Evolutionary conservation across 1,284 basidiomycete genomes (phyloP), one percentile per base, ranked within the genome.

Genomic region (Gastroboletus turbinatus): DNA sequence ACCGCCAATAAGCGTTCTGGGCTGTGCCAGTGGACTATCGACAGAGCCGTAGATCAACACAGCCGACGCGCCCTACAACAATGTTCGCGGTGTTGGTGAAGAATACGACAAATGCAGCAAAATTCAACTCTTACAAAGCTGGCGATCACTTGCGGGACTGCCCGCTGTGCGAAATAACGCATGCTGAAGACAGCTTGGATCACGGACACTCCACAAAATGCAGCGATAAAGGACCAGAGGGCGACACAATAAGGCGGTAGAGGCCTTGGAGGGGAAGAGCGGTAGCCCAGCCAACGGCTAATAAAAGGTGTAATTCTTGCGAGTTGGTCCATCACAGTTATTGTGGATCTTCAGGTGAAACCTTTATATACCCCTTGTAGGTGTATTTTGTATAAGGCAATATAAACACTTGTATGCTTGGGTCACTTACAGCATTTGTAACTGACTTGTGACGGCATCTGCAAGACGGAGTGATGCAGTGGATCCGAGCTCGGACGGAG

Each of bases 11-110:
- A 86, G 71, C 13, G 81, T 73, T n/a, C 83, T 75, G 11, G 86
- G 84, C 67, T 87, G 85, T 0, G 83, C 78, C 35, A 87, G 70
- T 3, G 85, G 85, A 2, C 77, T 75, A 36, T 87, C 83, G 36
- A 84, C 77, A 1, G 79, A 77, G 14, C 81, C 83, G 58, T 82
- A 87, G 21, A 81, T 73, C 27, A 88, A 73, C 4, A 85, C 82
- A 11, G 83, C 83, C 5, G 79, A 79, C 16, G 85, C 85, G 21
- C 83, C 84, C 81, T 83, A 65, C 5, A 30, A 80, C 78, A 65
- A 80, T 82, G 55, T 78, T 80, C 13, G 78, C 76, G 7, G 82
- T 68, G 19, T 47, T 47, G 82, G 78, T 21, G 13, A 46, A 44
- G 13, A 23, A n/a, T 13, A 27, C 19, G 23, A 43, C 25, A 38